Evolutionary conservation across 164 flowering plant species (phyloP), one percentile per base, ranked within the genome.

Genomic region (Berberis vulgaris): DNA sequence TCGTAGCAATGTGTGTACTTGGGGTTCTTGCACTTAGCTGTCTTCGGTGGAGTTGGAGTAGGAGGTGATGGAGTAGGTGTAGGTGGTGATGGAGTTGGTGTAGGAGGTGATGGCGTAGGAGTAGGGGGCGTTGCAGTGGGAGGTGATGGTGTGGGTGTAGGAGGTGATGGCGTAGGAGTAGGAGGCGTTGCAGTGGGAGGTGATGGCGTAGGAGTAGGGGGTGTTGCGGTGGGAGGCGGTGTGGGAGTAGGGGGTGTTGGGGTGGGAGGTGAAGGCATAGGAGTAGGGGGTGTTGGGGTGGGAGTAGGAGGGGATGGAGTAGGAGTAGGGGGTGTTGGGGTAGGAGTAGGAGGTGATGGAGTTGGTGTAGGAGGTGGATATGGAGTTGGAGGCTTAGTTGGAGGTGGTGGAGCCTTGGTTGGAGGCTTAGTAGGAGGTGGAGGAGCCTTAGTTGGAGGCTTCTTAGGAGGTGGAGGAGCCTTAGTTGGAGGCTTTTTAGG

Each of bases 1-100:
- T 45, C 26, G 69, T 74, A 77, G 62, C 80, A 77, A 3, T 56
- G 57, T 7, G 67, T 64, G 45, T 63, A 77, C 6, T 60, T 67
- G 26, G 12, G 66, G 69, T 66, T 53, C 9, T 49, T 54, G 60
- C 80, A 77, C 44, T 57, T 74, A 41, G 61, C 73, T 61, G 11
- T 5, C 8, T 5, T 46, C 8, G 49, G 49, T 46, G 8, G 6
- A 46, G 49, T 46, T 46, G 49, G 49, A 26, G 26, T 26, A 26
- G 26, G 26, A 26, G 26, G 26, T 26, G 26, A 26, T 26, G 26
- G 26, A 26, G 26, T 26, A 26, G 26, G 26, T 26, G 26, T 26
- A 26, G 26, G 26, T 26, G 26, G 26, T 26, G 26, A 26, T 26
- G 26, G 26, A 26, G 26, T 26, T 26, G 26, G 26, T 5, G 49